These are phyloP conservation scores for Gossypium herbaceum DNA, from an alignment of 345 rosid genomes.

Conservation along the genomic window DNA sequence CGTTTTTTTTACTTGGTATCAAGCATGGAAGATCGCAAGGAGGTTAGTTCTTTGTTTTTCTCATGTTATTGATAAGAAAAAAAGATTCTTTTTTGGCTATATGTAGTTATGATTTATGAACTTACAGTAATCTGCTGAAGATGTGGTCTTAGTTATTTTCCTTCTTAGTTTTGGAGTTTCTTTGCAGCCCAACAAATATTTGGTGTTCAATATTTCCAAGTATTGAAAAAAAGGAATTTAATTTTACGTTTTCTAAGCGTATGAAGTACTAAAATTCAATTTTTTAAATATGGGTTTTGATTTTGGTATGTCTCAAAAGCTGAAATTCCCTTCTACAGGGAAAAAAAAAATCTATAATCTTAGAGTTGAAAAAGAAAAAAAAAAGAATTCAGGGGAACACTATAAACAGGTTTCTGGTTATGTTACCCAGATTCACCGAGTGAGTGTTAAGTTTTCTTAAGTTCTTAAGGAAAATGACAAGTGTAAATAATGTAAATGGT, in stretches of 20 bases:
- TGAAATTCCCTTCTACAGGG: not conserved
- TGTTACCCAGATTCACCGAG: not conserved
- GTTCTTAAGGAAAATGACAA: too few relatives aligned
- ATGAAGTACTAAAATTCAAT: not conserved
- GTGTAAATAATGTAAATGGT: too few relatives aligned
- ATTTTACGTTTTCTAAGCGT: not conserved
- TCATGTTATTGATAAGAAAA: not conserved
- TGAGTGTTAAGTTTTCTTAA: too few relatives aligned
- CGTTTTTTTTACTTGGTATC: not conserved
- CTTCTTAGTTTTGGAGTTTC: not conserved
- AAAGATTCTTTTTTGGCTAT: not conserved
- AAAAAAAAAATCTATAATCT: not conserved
- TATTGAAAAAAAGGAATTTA: not conserved
- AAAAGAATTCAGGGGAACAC: not conserved
- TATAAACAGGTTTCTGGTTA: not conserved
- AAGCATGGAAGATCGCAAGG: slow-evolving; percentile 59
- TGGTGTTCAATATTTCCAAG: not conserved
- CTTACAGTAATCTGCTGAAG: not conserved
- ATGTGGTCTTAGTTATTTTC: not conserved
- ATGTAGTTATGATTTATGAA: not conserved
- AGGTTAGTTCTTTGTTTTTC: slow-evolving; percentile 28
- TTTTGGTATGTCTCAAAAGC: not conserved
- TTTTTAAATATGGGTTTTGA: not conserved
- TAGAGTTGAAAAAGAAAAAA: not conserved
- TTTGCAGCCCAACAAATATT: not conserved